Percentiles rank a stretch among this genome's conserved stretches.
Conservation (phyloP, 2,329 filamentous ascomycete species). For the Fusarium zealandicum region DNA sequence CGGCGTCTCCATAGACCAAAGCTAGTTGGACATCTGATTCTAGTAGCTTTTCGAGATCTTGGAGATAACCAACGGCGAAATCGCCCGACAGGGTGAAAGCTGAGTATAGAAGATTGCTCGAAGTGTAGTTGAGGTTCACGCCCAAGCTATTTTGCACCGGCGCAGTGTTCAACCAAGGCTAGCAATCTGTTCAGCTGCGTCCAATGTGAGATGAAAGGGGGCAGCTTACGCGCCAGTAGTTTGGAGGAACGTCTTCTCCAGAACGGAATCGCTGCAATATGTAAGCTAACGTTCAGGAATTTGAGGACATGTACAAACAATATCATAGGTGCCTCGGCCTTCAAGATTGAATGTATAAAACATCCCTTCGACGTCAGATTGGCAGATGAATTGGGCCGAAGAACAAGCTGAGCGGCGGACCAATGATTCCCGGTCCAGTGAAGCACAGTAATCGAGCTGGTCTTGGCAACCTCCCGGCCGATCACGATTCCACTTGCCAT, state of each 20-base stretch:
- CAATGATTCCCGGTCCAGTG: slow-evolving; percentile 1
- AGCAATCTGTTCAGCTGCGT: not conserved
- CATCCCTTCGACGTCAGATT: slow-evolving; percentile 15
- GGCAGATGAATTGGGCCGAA: slow-evolving; percentile 12
- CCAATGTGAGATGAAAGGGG: no score
- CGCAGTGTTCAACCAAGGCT: slow-evolving; percentile 10
- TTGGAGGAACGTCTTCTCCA: slow-evolving; percentile 11
- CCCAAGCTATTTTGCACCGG: slow-evolving; percentile 14
- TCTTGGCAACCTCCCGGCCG: slow-evolving; percentile 11
- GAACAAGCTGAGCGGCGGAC: slow-evolving; percentile 8
- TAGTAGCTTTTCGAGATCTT: slow-evolving; percentile 11
- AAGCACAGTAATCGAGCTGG: slow-evolving; percentile 12
- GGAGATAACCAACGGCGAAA: slow-evolving; percentile 5
- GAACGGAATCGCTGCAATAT: not conserved
- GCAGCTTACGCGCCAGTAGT: slow-evolving; percentile 9
- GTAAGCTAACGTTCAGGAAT: not conserved
- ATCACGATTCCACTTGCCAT: slow-evolving; percentile 9
- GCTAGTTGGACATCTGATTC: slow-evolving; percentile 15
- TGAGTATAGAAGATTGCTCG: slow-evolving; percentile 9
- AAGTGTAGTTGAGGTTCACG: slow-evolving; percentile 21
- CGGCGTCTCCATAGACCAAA: slow-evolving; percentile 16
- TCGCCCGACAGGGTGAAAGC: slow-evolving; percentile 13
- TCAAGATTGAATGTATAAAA: slow-evolving; percentile 14
- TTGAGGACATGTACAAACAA: not conserved
- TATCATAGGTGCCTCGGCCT: slow-evolving; percentile 20